These are phyloP conservation scores for Cenchrus fungigraminus DNA, from an alignment of 176 grass and related monocot genomes.

Conservation along the genomic window DNA sequence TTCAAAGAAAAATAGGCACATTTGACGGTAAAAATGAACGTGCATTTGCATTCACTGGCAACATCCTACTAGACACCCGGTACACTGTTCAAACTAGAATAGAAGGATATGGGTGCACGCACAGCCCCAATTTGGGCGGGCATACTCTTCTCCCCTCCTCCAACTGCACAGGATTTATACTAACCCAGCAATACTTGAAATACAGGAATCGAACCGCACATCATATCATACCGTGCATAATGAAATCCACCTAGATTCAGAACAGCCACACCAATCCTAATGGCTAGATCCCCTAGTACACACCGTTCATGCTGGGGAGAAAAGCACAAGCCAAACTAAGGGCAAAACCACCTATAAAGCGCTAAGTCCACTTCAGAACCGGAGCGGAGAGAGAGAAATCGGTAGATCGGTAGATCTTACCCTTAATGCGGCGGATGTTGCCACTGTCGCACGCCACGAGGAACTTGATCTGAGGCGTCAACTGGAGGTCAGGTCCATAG, in stretches of 20 bases:
- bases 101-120: not conserved
- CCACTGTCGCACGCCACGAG: constrained; percentile 1
- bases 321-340: not conserved
- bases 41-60: not conserved
- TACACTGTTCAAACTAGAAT: not conserved
- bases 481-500: not conserved
- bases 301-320: not conserved
- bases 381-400: not conserved
- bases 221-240: not conserved
- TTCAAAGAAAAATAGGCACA: not conserved
- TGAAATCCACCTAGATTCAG: not conserved
- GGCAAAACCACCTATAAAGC: not conserved
- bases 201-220: not conserved
- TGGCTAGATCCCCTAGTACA: not conserved
- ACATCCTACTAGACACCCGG: not conserved
- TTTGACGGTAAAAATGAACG: not conserved
- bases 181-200: not conserved
- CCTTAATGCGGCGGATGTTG: constrained; percentile 27
- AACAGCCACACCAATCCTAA: not conserved
- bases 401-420: not conserved
- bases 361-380: not conserved
- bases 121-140: not conserved
- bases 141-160: not conserved
- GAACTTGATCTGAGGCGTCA: constrained; percentile 20
- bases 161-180: not conserved